Evolutionary conservation across 805 yeast species (phyloP).

Genomic region (Lipomyces spencermartinsiae): DNA sequence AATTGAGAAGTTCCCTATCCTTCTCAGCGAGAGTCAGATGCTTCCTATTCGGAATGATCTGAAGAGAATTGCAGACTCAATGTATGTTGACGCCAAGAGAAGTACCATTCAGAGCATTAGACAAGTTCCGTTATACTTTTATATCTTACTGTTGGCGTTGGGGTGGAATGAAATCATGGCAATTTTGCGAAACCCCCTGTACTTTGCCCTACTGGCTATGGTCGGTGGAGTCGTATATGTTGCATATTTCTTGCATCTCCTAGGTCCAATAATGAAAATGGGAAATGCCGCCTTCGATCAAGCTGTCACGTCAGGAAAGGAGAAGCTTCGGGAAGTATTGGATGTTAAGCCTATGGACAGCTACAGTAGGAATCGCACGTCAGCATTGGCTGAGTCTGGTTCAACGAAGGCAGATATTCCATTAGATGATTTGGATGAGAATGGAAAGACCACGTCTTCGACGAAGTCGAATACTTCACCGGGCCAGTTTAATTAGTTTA

Average conservation of each 20-base stretch:
- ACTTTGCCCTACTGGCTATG: conserved; percentile 64
- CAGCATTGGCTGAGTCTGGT: background rate
- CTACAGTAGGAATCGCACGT: background rate
- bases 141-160: conserved; percentile 69
- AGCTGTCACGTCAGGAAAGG: conserved; percentile 27
- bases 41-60: conserved; percentile 63
- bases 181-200: conserved; percentile 77
- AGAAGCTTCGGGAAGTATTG: conserved; percentile 23
- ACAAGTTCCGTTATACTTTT: conserved; percentile 83
- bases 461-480: background rate
- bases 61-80: conserved; percentile 76
- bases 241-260: conserved; percentile 70
- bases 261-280: conserved; percentile 75
- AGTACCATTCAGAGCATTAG: conserved; percentile 79
- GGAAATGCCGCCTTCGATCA: conserved; percentile 32
- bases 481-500: conserved; percentile 11
- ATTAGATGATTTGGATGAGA: conserved; percentile 11
- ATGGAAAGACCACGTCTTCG: background rate
- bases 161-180: conserved; percentile 98
- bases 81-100: conserved; percentile 86
- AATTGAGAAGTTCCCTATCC: conserved; percentile 58
- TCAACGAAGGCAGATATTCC: conserved; percentile 9
- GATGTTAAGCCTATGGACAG: conserved; percentile 9
- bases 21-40: conserved; percentile 64
- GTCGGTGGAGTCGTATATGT: conserved; percentile 69